phyloP scores from a whole-genome alignment of 1,284 basidiomycete species.

The Singerocomus inundabilis region DNA sequence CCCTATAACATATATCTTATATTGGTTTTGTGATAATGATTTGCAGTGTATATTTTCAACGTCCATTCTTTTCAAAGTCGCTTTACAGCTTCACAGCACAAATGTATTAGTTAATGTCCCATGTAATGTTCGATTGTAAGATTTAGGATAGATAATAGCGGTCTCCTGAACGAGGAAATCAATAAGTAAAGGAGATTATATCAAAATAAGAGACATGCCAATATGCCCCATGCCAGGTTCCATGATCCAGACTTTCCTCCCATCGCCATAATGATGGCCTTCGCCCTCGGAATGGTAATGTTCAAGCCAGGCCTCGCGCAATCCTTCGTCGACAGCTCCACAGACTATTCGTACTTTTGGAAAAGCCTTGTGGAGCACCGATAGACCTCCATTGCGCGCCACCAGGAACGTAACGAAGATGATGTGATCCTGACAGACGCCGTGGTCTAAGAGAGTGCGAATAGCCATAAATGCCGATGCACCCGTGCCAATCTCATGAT shows the following conservation, averaged over 20 bases:
- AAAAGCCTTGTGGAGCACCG: slow-evolving; percentile 79
- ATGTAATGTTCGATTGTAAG: neutral
- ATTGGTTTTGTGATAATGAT: slow-evolving; percentile 5
- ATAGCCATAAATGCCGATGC: slow-evolving; percentile 97
- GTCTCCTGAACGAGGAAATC: slow-evolving; percentile 37
- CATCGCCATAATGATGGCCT: slow-evolving; percentile 36
- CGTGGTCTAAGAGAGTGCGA: slow-evolving; percentile 92
- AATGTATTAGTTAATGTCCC: slow-evolving; percentile 8
- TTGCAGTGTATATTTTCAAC: slow-evolving; percentile 15
- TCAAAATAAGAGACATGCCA: slow-evolving; percentile 42
- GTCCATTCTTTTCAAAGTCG: slow-evolving; percentile 16
- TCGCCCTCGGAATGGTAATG: slow-evolving; percentile 46
- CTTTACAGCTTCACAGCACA: slow-evolving; percentile 1
- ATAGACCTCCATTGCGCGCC: slow-evolving; percentile 75
- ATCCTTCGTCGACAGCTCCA: slow-evolving; percentile 73
- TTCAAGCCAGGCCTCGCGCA: slow-evolving; percentile 71
- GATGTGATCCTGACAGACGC: slow-evolving; percentile 82
- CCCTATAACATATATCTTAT: slow-evolving; percentile 1
- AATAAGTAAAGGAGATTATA: slow-evolving; percentile 4
- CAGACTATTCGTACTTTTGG: slow-evolving; percentile 80
- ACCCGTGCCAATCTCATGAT: slow-evolving; percentile 82
- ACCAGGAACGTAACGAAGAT: slow-evolving; percentile 90
- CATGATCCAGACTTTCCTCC: slow-evolving; percentile 71
- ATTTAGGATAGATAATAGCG: slow-evolving; percentile 43
- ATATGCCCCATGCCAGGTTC: slow-evolving; percentile 83